Evolutionary conservation across 257 asterid genomes (phyloP), one percentile per base, ranked within the genome.

Genomic region (Striga asiatica): DNA sequence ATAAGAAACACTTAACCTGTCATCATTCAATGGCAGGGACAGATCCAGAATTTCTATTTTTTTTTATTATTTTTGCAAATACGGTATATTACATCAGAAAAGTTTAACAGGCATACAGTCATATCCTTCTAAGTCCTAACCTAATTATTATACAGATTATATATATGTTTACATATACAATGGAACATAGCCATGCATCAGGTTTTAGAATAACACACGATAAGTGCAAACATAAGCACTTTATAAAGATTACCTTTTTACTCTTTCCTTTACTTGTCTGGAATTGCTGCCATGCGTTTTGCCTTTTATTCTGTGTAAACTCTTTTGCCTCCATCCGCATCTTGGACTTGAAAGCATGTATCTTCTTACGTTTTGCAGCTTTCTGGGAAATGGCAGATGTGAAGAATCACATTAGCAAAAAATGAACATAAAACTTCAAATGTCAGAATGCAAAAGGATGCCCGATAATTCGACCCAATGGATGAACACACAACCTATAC

Each of bases 231-330:
- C 47, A 34, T 14, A 9, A 34, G 42, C 11, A 54, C 58, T 21
- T 41, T 21, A 39, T 50, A 11, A 21, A 61, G 51, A 28, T 17
- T 62, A 87, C 98, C 97, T 91, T 91, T 73, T 87, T 91, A 60
- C 95, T 78, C 58, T 72, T 74, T 72, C 95, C 97, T 78, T 87
- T 91, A 31, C 93, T 77, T 18, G 97, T 87, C 74, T 91, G 97
- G 69, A 91, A 91, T 68, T 91, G 97, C 69, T 91, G 98, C 98
- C 98, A 87, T 41, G 89, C 94, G 49, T 87, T 91, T 76, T 84
- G 95, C 73, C 97, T 84, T 75, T 91, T 91, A 71, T 91, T 91
- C 73, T 91, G 98, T 16, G 89, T 58, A 31, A 81, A 87, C 74
- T 91, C 98, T 64, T 84, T 87, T 70, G 74, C 94, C 76, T 91